Evolutionary conservation across 495 filamentous ascomycete genomes (phyloP), one percentile per base, ranked within the genome.

Genomic region (Hyaloscypha hepaticicola): DNA sequence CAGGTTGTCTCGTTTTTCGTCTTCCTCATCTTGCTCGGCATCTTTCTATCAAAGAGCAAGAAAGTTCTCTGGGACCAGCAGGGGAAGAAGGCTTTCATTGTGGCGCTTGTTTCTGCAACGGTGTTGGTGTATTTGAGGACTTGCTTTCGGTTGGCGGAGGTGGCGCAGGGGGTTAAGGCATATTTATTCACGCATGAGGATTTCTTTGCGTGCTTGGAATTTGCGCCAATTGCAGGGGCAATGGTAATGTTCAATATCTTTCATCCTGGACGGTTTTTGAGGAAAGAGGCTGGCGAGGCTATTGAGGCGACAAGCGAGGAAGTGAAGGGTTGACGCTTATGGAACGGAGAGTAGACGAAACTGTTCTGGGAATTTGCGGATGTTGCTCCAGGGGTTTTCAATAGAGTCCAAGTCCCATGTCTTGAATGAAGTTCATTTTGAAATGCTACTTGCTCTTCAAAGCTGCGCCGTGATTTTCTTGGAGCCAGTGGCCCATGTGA

Each of bases 81-180:
- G 25, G 53, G 61, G 16, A 59, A 27, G 41, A 64, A 31, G 16
- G 8, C 41, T 3, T 83, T 83, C 59, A 60, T 77, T 45, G 63
- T 68, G 33, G 75, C 74, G 22, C 75, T 84, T 31, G 65, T 74
- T 3, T 56, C 72, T 5, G 76, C 79, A 16, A 79, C 78, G 3
- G 27, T 85, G 27, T 71, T 84, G 64, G 71, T 87, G 1, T 85
- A 81, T 70, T 58, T 85, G 63, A 68, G 84, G 24, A 85, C 81
- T 3, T 72, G 72, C 28, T 86, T 85, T 61, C 74, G 83, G 65
- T 72, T 87, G 49, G 82, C 81, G 7, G 83, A 86, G 73, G 84
- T 82, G 1, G 76, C 79, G 0, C 69, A 85, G 69, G 82, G 84
- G 0, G 67, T 86, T 0, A 69, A 70, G 48, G 74, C 77, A n/a